Base-by-base conservation (phyloP, 345 rosid species). In the Melaleuca quinquenervia region DNA sequence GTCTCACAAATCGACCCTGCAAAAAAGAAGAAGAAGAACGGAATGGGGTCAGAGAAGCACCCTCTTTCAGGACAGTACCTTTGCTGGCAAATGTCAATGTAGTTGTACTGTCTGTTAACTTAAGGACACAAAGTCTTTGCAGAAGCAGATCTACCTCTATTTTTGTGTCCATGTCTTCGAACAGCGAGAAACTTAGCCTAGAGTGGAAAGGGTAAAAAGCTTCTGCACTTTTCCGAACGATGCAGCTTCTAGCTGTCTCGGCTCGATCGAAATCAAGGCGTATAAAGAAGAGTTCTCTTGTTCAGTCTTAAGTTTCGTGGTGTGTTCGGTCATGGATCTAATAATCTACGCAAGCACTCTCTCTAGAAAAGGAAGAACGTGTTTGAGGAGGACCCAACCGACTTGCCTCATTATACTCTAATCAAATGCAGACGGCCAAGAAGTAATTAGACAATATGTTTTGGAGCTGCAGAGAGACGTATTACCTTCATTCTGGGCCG, bases 401-500 rank as follows among this genome's bases (percentile, higher is more conserved):
- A 41, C 18, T 36, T 32, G 8, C 78, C 48, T 18, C 18, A 36
- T 70, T 18, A 70, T 13, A 32, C 2, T 9, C 78, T 20, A 70
- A 18, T 70, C 48, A 70, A 18, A 70, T 70, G 78, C 78, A 18
- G 48, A 36, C 48, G 36, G 36, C 24, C 24, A 5, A 70, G 24
- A 70, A 48, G 32, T 32, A 36, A 36, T 18, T 5, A 20, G 48
- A 48, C 18, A 26, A 9, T 0, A 70, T 5, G 78, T 8, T 21
- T 18, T 78, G 62, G 36, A 20, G 8, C 52, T n/a, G 1, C 13
- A 22, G 32, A 74, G 22, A 29, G 27, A 36, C 2, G 15, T 85
- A 41, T 41, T 41, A 94, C 98, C 99, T 95, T 94, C 94, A 94
- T 94, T 86, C 99, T 91, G 50, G 99, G 98, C 82, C 99, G 96